Conservation (phyloP, 257 asterid genomes). For the Euphrasia confusa region DNA sequence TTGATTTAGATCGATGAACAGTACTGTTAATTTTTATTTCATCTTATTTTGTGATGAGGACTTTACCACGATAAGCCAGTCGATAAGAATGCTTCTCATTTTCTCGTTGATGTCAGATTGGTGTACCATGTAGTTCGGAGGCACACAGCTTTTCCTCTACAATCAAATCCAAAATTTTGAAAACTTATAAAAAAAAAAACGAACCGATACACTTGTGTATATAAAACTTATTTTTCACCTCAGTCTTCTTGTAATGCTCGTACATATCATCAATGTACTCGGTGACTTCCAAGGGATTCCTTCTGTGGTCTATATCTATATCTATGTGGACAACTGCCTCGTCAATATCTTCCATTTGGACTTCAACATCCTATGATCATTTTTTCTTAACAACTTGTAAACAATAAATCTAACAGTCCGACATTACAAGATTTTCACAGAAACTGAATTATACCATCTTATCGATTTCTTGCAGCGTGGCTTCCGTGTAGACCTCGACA, state of each 20-base stretch:
- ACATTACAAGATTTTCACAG: not conserved
- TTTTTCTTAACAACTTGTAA: not conserved
- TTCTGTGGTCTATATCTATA: conserved; percentile 54
- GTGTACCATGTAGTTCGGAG: conserved; percentile 50
- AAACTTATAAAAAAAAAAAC: not conserved
- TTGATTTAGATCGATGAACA: not conserved
- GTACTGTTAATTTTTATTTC: not conserved
- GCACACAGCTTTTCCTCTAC: conserved; percentile 57
- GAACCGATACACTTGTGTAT: too few species aligned
- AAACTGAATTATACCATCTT: conserved; percentile 58
- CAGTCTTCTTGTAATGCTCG: conserved; percentile 46
- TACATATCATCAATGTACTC: conserved; percentile 67
- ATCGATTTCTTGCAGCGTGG: conserved; percentile 77
- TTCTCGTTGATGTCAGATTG: conserved; percentile 74
- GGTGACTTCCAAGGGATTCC: conserved; percentile 51
- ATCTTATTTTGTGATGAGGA: not conserved
- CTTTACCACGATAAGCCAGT: conserved; percentile 87
- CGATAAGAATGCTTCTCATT: conserved; percentile 83
- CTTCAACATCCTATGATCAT: conserved; percentile 32
- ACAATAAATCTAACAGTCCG: not conserved
- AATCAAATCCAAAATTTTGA: not conserved
- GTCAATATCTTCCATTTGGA: conserved; percentile 56
- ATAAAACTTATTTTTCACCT: conserved; percentile 38
- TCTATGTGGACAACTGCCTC: conserved; percentile 42
- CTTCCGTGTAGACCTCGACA: conserved; percentile 57